These are phyloP conservation scores for Globisporangium polare DNA, from an alignment of 352 stramenopile species.

Conservation along the genomic window DNA sequence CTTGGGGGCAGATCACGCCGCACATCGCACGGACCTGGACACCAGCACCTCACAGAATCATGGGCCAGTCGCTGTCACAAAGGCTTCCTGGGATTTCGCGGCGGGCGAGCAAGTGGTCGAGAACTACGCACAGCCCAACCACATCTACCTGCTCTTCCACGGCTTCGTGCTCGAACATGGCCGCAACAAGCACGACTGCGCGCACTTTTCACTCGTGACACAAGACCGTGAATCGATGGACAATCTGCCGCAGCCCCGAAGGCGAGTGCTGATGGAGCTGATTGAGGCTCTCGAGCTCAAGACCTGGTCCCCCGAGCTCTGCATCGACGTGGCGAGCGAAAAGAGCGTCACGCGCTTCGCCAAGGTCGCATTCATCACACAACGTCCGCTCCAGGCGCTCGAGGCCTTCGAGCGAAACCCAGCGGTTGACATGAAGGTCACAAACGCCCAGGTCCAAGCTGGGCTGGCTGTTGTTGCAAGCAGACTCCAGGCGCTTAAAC, in stretches of 20 bases:
- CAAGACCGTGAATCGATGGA: slow-evolving; percentile 5
- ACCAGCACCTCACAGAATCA: neutral
- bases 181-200: slow-evolving; percentile 82
- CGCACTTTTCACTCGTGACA: slow-evolving; percentile 46
- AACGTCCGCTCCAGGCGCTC: slow-evolving; percentile 16
- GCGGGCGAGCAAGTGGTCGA: slow-evolving; percentile 83
- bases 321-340: slow-evolving; percentile 15
- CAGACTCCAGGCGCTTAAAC: slow-evolving; percentile 10
- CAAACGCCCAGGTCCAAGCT: neutral
- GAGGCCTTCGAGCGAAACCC: neutral
- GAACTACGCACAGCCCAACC: slow-evolving; percentile 93
- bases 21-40: slow-evolving; percentile 48
- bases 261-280: slow-evolving; percentile 18
- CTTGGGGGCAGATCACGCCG: slow-evolving; percentile 30
- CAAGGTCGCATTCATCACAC: slow-evolving; percentile 23
- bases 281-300: slow-evolving; percentile 22
- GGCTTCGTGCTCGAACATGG: slow-evolving; percentile 72
- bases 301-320: slow-evolving; percentile 40
- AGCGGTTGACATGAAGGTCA: neutral
- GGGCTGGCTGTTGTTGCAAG: neutral
- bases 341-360: slow-evolving; percentile 18
- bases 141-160: slow-evolving; percentile 92
- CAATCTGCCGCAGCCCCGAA: slow-evolving; percentile 9
- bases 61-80: slow-evolving; percentile 55
- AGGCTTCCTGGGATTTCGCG: slow-evolving; percentile 60